Percentiles rank a stretch among this genome's conserved stretches.
Conservation (phyloP, 2,329 filamentous ascomycete genomes). For the Pseudocercospora musae region DNA sequence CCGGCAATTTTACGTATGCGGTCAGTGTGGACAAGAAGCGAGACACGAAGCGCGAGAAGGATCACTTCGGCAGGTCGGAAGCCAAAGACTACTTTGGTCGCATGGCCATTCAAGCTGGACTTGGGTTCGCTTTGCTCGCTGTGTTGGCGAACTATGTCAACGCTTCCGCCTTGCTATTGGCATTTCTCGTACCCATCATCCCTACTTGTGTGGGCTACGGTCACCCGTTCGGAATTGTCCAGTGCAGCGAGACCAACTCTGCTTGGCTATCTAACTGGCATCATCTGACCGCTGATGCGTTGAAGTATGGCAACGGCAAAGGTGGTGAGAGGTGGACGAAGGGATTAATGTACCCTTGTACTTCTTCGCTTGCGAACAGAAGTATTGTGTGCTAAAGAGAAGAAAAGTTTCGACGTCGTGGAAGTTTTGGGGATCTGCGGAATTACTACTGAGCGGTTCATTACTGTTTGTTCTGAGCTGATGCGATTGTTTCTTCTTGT, state of each 20-base stretch:
- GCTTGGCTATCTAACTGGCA: not conserved
- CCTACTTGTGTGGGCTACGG: not conserved
- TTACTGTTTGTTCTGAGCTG: not conserved
- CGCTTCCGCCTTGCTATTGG: not conserved
- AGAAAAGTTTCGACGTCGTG: not conserved
- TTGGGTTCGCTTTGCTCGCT: conserved; percentile 1
- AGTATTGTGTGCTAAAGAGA: not conserved
- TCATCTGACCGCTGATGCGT: not conserved
- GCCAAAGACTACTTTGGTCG: conserved; percentile 6
- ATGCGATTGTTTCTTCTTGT: not conserved
- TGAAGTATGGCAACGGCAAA: not conserved
- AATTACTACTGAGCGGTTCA: not conserved
- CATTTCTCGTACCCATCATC: not conserved
- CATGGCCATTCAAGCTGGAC: not conserved
- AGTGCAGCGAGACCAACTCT: conserved; percentile 6
- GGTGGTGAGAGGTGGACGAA: not conserved
- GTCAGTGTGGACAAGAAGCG: conserved; percentile 6
- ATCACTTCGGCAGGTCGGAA: conserved; percentile 26
- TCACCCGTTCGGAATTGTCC: not conserved
- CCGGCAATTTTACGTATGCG: not conserved
- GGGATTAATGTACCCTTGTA: conserved; percentile 13
- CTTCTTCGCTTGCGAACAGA: not conserved
- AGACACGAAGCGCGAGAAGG: conserved; percentile 22
- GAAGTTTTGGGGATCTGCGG: not conserved
- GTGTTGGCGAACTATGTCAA: not conserved